Base-by-base conservation (phyloP, 345 rosid genomes). In the Aethionema arabicum region DNA sequence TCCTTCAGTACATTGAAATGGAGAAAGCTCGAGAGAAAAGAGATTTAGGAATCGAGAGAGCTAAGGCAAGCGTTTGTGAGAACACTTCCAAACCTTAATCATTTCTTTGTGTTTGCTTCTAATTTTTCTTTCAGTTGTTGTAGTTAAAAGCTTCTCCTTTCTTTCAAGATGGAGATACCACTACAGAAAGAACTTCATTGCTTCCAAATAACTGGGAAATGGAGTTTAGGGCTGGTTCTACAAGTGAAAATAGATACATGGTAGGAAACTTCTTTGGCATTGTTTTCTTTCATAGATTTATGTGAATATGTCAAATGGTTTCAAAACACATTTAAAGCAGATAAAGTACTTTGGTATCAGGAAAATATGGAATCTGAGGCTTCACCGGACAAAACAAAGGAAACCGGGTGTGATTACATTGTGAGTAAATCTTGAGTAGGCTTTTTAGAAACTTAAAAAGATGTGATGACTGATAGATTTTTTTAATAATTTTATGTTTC, bases 161-260 rank as follows among this genome's bases (percentile, higher is more conserved):
- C 47, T 39, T 39, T 32, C 72, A 77, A 76, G 35, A 42, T 52
- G 46, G 15, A 8, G 56, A 33, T 10, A 9, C 50, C 29, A 57
- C 38, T 29, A 47, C n/a, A 29, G 70, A 65, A 57, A 56, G 16
- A 59, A 74, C 81, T 42, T 69, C 63, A 5, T 77, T 81, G 82
- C 78, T 80, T 59, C 81, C 77, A 7, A 65, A 69, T 74, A 73
- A 74, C 52, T 76, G 78, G 77, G 14, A 59, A 41, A 11, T 61
- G 54, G 76, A 81, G 66, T 15, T 14, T 27, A 62, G 37, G 16
- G 67, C 64, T 55, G 77, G 80, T 65, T 9, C 48, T 56, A 8
- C 0, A 9, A 5, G 44, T 16, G 83, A 76, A 63, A 43, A 32
- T 14, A 30, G n/a, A 10, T 72, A 72, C 63, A 82, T 76, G 76